Base-by-base conservation (phyloP, 805 yeast genomes). In the Suhomyces prunicola region DNA sequence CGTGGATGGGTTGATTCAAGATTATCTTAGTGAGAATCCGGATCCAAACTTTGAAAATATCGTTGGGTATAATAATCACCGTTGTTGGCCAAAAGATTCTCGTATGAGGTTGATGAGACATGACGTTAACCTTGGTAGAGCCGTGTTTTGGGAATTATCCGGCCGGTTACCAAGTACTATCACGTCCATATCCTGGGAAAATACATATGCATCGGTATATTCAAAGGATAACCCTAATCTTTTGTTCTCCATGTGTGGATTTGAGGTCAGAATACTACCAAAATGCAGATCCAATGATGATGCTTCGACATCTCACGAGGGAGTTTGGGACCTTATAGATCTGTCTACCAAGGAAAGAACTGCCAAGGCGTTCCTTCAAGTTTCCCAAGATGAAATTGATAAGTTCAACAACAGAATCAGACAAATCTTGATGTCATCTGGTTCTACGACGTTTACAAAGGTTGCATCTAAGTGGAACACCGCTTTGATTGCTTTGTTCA, bases 401-500 rank as follows among this genome's bases (percentile, higher is more conserved):
- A 81, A 81, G 46, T 94, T 94, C 73, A 85, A 87, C 58, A 88
- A 88, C 64, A 79, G 96, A 51, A 86, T 94, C 40, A 79, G 97
- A 31, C 97, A 93, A 63, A 85, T 94, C 48, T 77, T 94, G 60
- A 89, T 94, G 97, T 86, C 97, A 1, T 87, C 97, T 0, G 99
- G 99, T 0, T 89, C 97, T 0, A 86, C 97, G 0, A 90, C 99
- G 0, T 94, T 94, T 68, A 88, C 97, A 0, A 94, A 91, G 66
- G 87, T 92, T 53, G 97, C 96, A 2, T 86, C 92, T 40, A 90
- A 90, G 63, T 94, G 99, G 99, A 94, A 94, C 64, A 90, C 97
- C 2, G 91, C 97, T 0, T 72, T 94, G 50, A 81, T 92, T 49
- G 81, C 98, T 0, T 72, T 94, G 35, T 92, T 91, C 62, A 83